Conservation (phyloP, 2,329 filamentous ascomycete genomes). For the Daldinia sp. region DNA sequence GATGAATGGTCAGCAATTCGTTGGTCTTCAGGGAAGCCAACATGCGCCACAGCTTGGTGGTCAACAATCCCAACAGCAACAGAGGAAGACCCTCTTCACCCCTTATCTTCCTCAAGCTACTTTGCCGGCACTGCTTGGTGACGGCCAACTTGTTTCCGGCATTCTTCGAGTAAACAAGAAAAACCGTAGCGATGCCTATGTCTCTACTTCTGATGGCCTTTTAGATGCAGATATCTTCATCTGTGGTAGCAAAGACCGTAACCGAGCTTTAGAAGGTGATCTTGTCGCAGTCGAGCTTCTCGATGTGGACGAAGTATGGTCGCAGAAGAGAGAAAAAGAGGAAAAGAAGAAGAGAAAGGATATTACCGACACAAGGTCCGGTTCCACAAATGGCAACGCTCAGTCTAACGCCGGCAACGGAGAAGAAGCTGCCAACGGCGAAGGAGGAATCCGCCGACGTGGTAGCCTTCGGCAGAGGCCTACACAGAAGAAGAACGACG, state of each 20-base stretch:
- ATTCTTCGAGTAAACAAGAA: conserved; percentile 99
- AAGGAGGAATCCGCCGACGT: conserved; percentile 90
- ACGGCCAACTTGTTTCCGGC: conserved; percentile 95
- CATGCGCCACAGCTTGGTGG: conserved; percentile 75
- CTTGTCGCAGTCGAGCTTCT: conserved; percentile 95
- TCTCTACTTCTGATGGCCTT: conserved; percentile 87
- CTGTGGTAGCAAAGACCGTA: conserved; percentile 98
- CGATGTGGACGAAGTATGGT: conserved; percentile 98
- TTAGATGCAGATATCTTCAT: conserved; percentile 99
- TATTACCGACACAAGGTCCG: conserved; percentile 88
- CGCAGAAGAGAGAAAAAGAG: conserved; percentile 98
- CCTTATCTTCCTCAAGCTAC: conserved; percentile 96
- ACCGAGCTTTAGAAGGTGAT: conserved; percentile 95
- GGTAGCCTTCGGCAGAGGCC: conserved; percentile 96
- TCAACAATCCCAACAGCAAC: conserved; percentile 83
- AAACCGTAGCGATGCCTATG: conserved; percentile 98
- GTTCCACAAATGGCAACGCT: conserved; percentile 78
- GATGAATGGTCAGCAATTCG: conserved; percentile 80
- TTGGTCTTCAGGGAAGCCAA: conserved; percentile 76
- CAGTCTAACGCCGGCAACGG: conserved; percentile 72
- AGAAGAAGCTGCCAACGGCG: conserved; percentile 70
- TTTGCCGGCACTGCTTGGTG: conserved; percentile 87
- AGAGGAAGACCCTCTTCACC: conserved; percentile 98
- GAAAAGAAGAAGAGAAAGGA: conserved; percentile 99
- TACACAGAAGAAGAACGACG: conserved; percentile 99